Conservation (phyloP, 1,284 basidiomycete genomes). For the Ganoderma sinense region DNA sequence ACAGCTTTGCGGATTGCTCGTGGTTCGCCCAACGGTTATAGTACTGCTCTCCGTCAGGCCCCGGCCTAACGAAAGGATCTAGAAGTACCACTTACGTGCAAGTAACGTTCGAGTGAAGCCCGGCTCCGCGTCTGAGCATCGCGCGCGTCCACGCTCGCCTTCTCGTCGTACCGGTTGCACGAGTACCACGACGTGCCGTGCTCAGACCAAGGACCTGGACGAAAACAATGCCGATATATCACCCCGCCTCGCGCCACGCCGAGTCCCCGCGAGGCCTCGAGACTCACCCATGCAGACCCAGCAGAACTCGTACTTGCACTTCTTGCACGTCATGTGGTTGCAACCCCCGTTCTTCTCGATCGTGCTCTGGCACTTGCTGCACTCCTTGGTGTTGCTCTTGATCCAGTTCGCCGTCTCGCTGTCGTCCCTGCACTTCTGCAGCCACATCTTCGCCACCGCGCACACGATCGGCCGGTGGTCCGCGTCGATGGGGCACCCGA, state of each 20-base stretch:
- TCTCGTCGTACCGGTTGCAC: slow-evolving; percentile 97
- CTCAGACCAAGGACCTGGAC: slow-evolving; percentile 91
- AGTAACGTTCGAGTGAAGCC: slow-evolving; percentile 91
- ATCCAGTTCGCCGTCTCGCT: slow-evolving; percentile 99
- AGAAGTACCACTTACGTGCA: slow-evolving; percentile 76
- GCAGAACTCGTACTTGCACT: slow-evolving; percentile 92
- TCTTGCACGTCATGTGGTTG: slow-evolving; percentile 99
- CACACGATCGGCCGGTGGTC: slow-evolving; percentile 96
- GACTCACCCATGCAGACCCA: slow-evolving; percentile 81
- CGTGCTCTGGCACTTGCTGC: slow-evolving; percentile 92
- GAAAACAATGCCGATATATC: slow-evolving; percentile 50
- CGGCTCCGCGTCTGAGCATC: slow-evolving; percentile 91
- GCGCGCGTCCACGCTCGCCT: slow-evolving; percentile 86
- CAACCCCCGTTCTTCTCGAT: slow-evolving; percentile 99
- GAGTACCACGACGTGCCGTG: slow-evolving; percentile 98
- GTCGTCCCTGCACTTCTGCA: slow-evolving; percentile 97
- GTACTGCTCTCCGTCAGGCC: slow-evolving; percentile 63
- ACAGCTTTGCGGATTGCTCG: slow-evolving; percentile 96
- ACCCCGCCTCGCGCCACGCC: neutral
- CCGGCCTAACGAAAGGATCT: slow-evolving; percentile 2
- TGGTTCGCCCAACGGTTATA: slow-evolving; percentile 99
- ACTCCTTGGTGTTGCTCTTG: slow-evolving; percentile 99
- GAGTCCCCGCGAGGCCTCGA: too few relatives aligned
- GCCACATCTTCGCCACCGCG: slow-evolving; percentile 89
- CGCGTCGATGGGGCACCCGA: slow-evolving; percentile 85